Conservation (phyloP, 176 grass and related monocot genomes). For the Oryza rufipogon region DNA sequence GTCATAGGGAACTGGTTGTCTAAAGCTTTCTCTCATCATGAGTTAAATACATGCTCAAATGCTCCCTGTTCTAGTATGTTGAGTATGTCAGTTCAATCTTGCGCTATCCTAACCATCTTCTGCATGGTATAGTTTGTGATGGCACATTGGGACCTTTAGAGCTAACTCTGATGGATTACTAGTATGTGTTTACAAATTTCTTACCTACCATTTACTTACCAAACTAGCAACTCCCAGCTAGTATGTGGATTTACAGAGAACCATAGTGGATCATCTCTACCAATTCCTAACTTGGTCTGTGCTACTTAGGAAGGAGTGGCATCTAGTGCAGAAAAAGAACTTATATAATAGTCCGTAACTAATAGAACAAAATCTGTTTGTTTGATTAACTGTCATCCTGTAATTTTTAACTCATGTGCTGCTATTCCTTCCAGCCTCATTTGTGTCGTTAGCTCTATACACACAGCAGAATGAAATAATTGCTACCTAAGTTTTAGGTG, state of each 20-base stretch:
- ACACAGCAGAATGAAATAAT: constrained; percentile 7
- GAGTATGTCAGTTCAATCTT: neutral
- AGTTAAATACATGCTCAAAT: neutral
- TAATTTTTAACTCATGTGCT: neutral
- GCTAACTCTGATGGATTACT: neutral
- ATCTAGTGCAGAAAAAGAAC: constrained; percentile 7
- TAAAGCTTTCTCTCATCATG: neutral
- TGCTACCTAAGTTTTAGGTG: neutral
- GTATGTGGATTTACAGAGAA: neutral
- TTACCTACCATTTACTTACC: constrained; percentile 4
- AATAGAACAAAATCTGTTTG: neutral
- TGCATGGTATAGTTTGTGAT: neutral
- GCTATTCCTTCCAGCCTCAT: neutral
- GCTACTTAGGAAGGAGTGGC: constrained; percentile 1
- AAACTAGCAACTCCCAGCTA: constrained; percentile 7
- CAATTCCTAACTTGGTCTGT: neutral
- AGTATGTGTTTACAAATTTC: constrained; percentile 5
- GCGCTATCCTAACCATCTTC: neutral
- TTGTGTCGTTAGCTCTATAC: neutral
- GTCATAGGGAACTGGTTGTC: neutral
- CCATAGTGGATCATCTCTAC: constrained; percentile 10
- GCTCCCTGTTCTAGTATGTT: neutral
- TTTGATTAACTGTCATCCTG: neutral
- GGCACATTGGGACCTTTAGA: neutral
- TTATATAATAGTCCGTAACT: neutral